Base-by-base conservation (phyloP, 2,329 filamentous ascomycete species). In the Colletotrichum sp. region DNA sequence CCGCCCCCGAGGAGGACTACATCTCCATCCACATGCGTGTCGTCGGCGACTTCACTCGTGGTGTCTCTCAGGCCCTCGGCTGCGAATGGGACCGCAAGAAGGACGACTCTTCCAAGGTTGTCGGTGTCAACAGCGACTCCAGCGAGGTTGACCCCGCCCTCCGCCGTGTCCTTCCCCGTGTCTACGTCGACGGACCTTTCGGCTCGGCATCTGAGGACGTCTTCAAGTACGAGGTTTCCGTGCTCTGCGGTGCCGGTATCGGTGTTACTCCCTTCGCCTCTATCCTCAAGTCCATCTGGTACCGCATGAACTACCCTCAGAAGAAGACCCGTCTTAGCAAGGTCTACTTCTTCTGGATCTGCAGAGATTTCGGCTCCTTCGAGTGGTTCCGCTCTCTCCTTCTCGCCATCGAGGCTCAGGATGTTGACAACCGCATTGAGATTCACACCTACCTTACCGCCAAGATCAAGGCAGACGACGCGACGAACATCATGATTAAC, bases 281-380 rank as follows among this genome's bases (percentile, higher is more conserved):
- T 0, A 96, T 96, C 80, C 90, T 96, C 82, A 98, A 98, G 88
- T 96, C 94, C 69, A 96, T 98, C 85, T 98, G 95, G 95, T 98
- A 97, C 88, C 92, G 95, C 66, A 96, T 96, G 93, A 96, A 96
- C 89, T 96, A 95, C 85, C 94, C 94, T 4, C 93, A 95, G 83
- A 92, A 93, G 84, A 94, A 94, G 86, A 96, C 94, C 4, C 90
- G 94, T 6, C 89, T 98, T 59, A 90, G 93, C 81, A 98, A 97
- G 85, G 94, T 98, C 28, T 98, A 97, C 88, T 97, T 97, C 88
- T 96, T 97, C 90, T 97, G 95, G 95, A 93, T 97, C 77, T 96
- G 95, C 88, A 91, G 95, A 84, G 95, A 97, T 84, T 96, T 96
- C 81, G 94, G 93, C 39, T 95, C 94, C 0, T 96, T 97, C 80